Base-by-base conservation (phyloP, 176 grass and related monocot species). In the Typha latifolia region DNA sequence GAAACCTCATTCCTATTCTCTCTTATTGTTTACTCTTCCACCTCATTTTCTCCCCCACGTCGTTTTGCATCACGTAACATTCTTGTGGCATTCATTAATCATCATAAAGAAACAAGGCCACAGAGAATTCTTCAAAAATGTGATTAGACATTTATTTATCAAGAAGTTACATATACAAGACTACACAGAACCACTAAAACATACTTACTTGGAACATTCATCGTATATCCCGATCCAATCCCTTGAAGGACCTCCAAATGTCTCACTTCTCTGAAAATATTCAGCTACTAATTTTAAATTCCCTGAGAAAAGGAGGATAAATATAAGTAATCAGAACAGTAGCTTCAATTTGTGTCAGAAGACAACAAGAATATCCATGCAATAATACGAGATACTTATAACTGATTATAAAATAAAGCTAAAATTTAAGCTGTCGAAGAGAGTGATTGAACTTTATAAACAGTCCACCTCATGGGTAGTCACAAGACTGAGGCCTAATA, bases 221-320 rank as follows among this genome's bases (percentile, higher is more conserved):
- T 96, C 88, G 82, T 96, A 91, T 79, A 96, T 89, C 56, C 82
- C 88, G 75, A 91, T 86, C 93, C 93, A 96, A 71, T 96, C 85
- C 75, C 87, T 88, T 75, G 88, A 83, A 74, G 93, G 93, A 66
- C 93, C 85, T 61, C 93, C 93, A 21, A 96, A 68, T 72, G 78
- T 80, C 68, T 91, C 93, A 61, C 82, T 96, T 84, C 88, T 89
- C 70, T 96, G 88, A 86, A 91, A 96, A 68, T 96, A 91, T 80
- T 96, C 88, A 3, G 82, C 82, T 71, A 91, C 76, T 72, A 96
- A 63, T 76, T 86, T 96, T 66, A 96, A 74, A 61, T 96, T 96
- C 70, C 67, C 92, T 96, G 74, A 32, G 48, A 63, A 34, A 57
- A 81, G 49, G 5, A 9, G 75, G 4, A 63, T 23, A 51, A 72